Conservation (phyloP, 2,329 filamentous ascomycete genomes). For the Cladosporium colombiae region DNA sequence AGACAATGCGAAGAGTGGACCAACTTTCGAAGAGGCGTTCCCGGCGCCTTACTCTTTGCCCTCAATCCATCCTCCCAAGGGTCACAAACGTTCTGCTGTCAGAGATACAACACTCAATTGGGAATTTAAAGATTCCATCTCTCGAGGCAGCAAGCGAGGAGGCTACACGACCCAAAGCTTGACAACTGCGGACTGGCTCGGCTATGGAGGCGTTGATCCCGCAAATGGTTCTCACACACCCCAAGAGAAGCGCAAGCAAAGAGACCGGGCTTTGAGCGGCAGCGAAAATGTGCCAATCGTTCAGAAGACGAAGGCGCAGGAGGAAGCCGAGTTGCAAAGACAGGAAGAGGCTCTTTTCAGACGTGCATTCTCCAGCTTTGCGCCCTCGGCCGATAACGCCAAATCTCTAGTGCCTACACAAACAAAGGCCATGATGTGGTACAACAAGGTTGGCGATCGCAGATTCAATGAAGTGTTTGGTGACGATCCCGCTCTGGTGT, state of each 20-base stretch:
- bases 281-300: constrained; percentile 51
- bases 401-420: constrained; percentile 69
- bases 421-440: constrained; percentile 71
- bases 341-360: constrained; percentile 71
- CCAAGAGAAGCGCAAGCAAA: constrained; percentile 66
- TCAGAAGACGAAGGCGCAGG: constrained; percentile 24
- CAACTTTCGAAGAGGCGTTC: constrained; percentile 73
- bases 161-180: constrained; percentile 68
- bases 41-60: constrained; percentile 66
- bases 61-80: constrained; percentile 67
- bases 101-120: constrained; percentile 53
- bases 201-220: constrained; percentile 52
- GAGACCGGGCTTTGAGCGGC: constrained; percentile 70
- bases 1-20: constrained; percentile 49
- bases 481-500: constrained; percentile 46
- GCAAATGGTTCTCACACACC: constrained; percentile 55
- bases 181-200: constrained; percentile 65
- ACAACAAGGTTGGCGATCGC: constrained; percentile 69
- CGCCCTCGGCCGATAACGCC: constrained; percentile 72
- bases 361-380: constrained; percentile 77
- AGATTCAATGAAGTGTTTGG: constrained; percentile 67
- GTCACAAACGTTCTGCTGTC: constrained; percentile 69
- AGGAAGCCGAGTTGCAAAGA: constrained; percentile 53
- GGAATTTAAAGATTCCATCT: constrained; percentile 37
- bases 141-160: constrained; percentile 42